Conservation (phyloP, 2,329 filamentous ascomycete species). For the Thelonectria blattea region DNA sequence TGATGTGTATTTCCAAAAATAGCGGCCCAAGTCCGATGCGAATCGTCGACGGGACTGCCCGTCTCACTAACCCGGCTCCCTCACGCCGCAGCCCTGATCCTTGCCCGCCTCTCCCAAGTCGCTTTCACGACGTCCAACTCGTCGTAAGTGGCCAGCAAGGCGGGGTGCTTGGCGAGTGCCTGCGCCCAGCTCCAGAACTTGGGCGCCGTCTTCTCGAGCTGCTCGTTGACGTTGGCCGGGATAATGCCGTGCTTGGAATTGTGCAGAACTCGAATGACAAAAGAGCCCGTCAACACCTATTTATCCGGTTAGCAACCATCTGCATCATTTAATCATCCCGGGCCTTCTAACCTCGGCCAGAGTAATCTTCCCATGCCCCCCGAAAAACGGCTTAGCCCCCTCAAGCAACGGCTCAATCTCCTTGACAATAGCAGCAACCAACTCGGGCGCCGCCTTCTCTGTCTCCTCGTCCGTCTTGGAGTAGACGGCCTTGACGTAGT, state of each 20-base stretch:
- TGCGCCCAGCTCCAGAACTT: slow-evolving; percentile 72
- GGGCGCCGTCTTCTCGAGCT: slow-evolving; percentile 62
- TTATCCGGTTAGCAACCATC: background rate
- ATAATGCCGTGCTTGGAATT: slow-evolving; percentile 61
- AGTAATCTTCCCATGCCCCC: slow-evolving; percentile 68
- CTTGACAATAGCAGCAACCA: slow-evolving; percentile 65
- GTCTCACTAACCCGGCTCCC: background rate
- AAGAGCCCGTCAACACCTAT: slow-evolving; percentile 69
- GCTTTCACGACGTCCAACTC: slow-evolving; percentile 44
- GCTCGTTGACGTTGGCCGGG: slow-evolving; percentile 53
- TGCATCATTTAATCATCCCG: background rate
- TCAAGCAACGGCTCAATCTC: slow-evolving; percentile 75
- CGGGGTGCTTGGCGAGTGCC: slow-evolving; percentile 65
- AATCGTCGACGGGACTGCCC: too few species aligned
- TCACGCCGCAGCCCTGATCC: slow-evolving; percentile 18
- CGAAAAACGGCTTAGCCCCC: slow-evolving; percentile 66
- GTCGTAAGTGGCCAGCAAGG: slow-evolving; percentile 68
- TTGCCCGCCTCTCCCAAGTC: slow-evolving; percentile 30
- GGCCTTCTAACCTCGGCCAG: slow-evolving; percentile 69
- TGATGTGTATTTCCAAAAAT: too few species aligned
- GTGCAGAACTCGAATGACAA: slow-evolving; percentile 65
- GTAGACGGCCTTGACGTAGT: slow-evolving; percentile 54
- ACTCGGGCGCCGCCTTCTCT: slow-evolving; percentile 53
- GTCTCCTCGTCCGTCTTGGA: slow-evolving; percentile 57
- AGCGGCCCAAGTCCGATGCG: too few species aligned